Evolutionary conservation across 176 grass and related monocot species (phyloP), one percentile per base, ranked within the genome.

Genomic region (Ensete ventricosum): DNA sequence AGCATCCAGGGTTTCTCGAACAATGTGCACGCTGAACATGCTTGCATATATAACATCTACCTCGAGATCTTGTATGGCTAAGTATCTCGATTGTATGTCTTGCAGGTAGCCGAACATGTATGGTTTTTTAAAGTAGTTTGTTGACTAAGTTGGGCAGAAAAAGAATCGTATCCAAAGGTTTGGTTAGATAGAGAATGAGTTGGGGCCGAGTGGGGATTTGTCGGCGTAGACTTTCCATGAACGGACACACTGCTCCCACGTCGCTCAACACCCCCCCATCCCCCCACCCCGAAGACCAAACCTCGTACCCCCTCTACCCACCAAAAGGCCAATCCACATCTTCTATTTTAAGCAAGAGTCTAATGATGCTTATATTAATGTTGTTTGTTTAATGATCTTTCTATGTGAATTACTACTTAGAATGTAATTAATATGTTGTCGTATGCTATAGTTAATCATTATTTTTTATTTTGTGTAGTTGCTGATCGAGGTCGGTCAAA

Each of bases 271-370:
- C 1, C 1, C 24, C 24, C 24, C 24, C 24, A 24, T 1, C 24
- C 24, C 0, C 24, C 27, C 60, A 68, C 78, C 53, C 73, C 75
- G 74, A 73, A 80, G 70, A 62, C 20, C 72, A 17, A 87, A 89
- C 87, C 87, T 96, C 84, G 87, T 96, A 87, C 80, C n/a, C 75
- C 80, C 77, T 82, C 73, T 78, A 72, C 23, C 5, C n/a, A 19
- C 52, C 80, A 53, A 82, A 53, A 60, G 71, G 19, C 66, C 29
- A 68, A 51, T 23, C 70, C 76, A 77, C 43, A 48, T 70, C 19
- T 64, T 43, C 34, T 62, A 21, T 62, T 62, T 62, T 62, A 62
- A 62, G 57, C 57, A 20, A 62, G 17, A 7, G 17, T 14, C 20
- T 58, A 12, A 17, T 58, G 11, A n/a, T 62, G 14, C 19, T n/a